Conservation (phyloP, 768 basidiomycete species). For the Pleurotus djamor region DNA sequence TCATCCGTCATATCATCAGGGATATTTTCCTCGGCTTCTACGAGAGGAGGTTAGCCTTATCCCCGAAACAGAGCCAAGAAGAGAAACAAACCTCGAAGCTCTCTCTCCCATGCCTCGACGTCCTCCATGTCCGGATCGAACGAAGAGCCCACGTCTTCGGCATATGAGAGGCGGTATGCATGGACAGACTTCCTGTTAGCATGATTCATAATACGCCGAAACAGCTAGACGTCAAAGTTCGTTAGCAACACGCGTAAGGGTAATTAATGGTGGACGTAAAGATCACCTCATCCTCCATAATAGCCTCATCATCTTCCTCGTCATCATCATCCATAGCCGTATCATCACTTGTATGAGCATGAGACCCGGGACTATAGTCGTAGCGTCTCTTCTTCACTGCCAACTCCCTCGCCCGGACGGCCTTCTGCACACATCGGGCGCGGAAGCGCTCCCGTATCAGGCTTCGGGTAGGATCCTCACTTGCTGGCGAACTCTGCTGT, state of each 20-base stretch:
- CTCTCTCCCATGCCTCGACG: slow-evolving; percentile 55
- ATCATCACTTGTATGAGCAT: slow-evolving; percentile 48
- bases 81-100: slow-evolving; percentile 37
- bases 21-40: not conserved
- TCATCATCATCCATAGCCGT: slow-evolving; percentile 39
- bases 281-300: slow-evolving; percentile 64
- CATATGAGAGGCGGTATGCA: slow-evolving; percentile 61
- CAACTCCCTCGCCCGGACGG: slow-evolving; percentile 49
- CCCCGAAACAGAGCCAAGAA: not conserved
- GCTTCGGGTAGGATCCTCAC: slow-evolving; percentile 47
- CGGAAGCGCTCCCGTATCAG: slow-evolving; percentile 62
- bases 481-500: slow-evolving; percentile 4
- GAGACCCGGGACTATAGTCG: slow-evolving; percentile 28
- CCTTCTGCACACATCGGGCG: slow-evolving; percentile 61
- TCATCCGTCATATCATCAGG: slow-evolving; percentile 7
- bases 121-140: slow-evolving; percentile 76
- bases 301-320: slow-evolving; percentile 54
- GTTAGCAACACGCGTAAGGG: not conserved
- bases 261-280: not conserved
- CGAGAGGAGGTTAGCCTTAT: not conserved
- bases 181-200: slow-evolving; percentile 47
- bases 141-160: slow-evolving; percentile 70
- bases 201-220: slow-evolving; percentile 61
- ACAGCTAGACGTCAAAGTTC: slow-evolving; percentile 43
- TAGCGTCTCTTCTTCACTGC: slow-evolving; percentile 38